Evolutionary conservation across 1,284 basidiomycete genomes (phyloP), one percentile per base, ranked within the genome.

Genomic region (Gomphus sp.): DNA sequence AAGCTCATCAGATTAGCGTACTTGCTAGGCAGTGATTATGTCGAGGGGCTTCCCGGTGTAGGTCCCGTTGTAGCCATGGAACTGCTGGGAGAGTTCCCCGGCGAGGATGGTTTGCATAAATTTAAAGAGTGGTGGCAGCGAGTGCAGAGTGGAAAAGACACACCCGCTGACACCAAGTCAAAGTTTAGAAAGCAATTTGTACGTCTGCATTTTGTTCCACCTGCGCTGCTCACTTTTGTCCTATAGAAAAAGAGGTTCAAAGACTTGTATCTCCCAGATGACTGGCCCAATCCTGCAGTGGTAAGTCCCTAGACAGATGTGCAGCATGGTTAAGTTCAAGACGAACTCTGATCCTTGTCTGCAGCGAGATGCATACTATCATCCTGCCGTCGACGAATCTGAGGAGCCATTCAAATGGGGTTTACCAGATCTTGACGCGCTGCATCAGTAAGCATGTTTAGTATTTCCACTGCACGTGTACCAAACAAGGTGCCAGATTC

Each of bases 61-160:
- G 97, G 97, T 0, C 96, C 95, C 0, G 97, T 99, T 1, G 85
- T 95, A 8, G 97, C 94, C 0, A 95, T 98, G 85, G 97, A 99
- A 69, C 75, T 98, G 31, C 72, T 98, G 67, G 87, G 84, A 62
- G 93, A 97, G 71, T 98, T 98, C 69, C 85, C 90, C 1, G 93
- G 92, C 1, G 77, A 85, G 47, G 82, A 89, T 64, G 92, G 93
- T 1, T 74, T 99, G 62, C 77, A 85, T 59, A 81, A 85, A 61
- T 99, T 99, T 75, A 91, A 84, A 67, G 82, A 89, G 45, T 99
- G 97, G 97, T 99, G 97, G 97, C 70, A 74, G 58, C 90, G 84
- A 66, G 95, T 99, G n/a, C 96, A 99, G 70, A 84, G 78, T 55
- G 97, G 96, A 1, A 82, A 84, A 66, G 97, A 98, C 70, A 81